Evolutionary conservation across 352 stramenopile genomes (phyloP).

Genomic region (Pythium dissimile): DNA sequence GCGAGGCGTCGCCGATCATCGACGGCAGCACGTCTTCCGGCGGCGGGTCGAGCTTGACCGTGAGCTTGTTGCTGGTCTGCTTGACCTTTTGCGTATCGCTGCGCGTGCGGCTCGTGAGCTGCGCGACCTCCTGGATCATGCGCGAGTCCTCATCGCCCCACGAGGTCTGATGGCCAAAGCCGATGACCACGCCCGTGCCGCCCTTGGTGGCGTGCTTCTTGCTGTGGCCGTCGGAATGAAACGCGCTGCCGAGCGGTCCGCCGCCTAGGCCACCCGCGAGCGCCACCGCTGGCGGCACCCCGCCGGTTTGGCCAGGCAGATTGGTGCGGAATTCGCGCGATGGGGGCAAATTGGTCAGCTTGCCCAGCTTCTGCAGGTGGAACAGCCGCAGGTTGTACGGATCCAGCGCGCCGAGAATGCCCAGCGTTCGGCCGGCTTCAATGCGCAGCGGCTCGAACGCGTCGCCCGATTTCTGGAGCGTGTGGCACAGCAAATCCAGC

Average conservation of each 20-base stretch:
- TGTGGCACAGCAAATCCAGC: constrained; percentile 71
- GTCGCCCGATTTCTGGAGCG: constrained; percentile 79
- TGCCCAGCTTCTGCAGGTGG: constrained; percentile 76
- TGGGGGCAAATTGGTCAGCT: constrained; percentile 53
- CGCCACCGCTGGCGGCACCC: constrained; percentile 10
- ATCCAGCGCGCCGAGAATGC: constrained; percentile 77
- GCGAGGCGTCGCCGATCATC: constrained; percentile 83
- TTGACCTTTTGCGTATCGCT: constrained; percentile 71
- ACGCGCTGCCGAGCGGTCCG: constrained; percentile 2
- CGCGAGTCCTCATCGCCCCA: constrained; percentile 46
- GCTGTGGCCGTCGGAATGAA: constrained; percentile 3
- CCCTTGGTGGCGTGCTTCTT: not conserved
- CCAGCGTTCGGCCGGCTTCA: constrained; percentile 77
- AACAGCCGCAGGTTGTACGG: constrained; percentile 85
- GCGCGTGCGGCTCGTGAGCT: constrained; percentile 46
- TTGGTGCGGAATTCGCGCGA: constrained; percentile 69
- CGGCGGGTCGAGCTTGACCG: constrained; percentile 58
- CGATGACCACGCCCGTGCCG: constrained; percentile 20
- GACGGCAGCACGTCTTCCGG: constrained; percentile 76
- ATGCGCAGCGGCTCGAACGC: constrained; percentile 71
- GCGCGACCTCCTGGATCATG: constrained; percentile 31
- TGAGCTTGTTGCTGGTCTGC: constrained; percentile 61
- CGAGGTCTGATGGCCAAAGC: constrained; percentile 12
- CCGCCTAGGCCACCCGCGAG: constrained; percentile 16
- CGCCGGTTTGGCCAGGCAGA: constrained; percentile 14